These are phyloP conservation scores for Chamaecyparis obtusa DNA, from an alignment of 75 land plant genomes.

Conservation along the genomic window DNA sequence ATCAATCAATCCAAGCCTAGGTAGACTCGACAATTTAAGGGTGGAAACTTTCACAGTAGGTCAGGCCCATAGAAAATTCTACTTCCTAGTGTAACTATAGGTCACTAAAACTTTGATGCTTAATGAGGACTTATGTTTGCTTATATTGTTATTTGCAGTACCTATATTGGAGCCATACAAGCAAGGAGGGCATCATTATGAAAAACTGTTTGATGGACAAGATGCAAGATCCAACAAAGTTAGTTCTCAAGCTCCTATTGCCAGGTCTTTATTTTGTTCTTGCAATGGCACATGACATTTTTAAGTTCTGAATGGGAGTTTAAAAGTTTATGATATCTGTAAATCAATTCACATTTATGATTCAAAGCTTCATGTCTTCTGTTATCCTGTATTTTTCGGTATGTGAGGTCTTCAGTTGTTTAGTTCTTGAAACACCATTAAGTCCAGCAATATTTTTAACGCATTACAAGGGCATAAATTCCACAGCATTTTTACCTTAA, in stretches of 20 bases:
- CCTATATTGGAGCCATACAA: constrained; percentile 20
- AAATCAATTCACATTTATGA: background rate
- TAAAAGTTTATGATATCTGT: too few species aligned
- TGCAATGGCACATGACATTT: background rate
- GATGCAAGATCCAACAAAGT: constrained; percentile 43
- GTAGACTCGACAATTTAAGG: background rate
- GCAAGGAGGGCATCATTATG: constrained; percentile 32
- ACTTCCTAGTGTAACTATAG: background rate
- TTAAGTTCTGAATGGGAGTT: background rate
- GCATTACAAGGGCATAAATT: background rate
- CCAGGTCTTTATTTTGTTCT: constrained; percentile 2
- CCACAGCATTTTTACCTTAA: background rate
- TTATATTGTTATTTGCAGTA: background rate
- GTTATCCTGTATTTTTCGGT: background rate
- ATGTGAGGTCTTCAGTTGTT: background rate
- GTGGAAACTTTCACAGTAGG: background rate
- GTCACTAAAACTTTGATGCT: background rate
- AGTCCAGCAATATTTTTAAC: background rate
- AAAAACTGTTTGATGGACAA: constrained; percentile 37
- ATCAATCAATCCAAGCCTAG: background rate
- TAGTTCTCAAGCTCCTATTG: background rate
- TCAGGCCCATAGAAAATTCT: background rate
- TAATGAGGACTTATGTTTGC: background rate
- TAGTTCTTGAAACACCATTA: background rate
- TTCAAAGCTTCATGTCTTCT: background rate